Evolutionary conservation across 345 rosid genomes (phyloP).

Genomic region (Lepidium africanum): DNA sequence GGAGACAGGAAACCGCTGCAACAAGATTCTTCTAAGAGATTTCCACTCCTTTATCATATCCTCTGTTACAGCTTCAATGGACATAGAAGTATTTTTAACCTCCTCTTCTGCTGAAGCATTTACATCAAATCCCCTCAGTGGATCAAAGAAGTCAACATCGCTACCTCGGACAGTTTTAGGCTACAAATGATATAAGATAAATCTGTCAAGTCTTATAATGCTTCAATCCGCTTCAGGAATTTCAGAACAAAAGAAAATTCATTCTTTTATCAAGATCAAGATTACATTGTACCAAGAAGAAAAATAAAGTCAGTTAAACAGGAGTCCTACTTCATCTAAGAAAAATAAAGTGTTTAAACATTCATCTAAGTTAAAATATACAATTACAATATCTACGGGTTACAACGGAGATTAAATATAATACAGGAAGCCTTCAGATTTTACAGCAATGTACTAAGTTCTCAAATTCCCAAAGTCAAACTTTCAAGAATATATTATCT

Average conservation of each 20-base stretch:
- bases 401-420: too few relatives aligned
- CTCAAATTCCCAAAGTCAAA: too few relatives aligned
- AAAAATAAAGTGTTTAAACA: too few relatives aligned
- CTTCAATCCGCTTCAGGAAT: background rate
- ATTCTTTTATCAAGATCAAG: background rate
- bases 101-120: slow-evolving; percentile 25
- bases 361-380: background rate
- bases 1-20: slow-evolving; percentile 84
- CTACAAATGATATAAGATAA: slow-evolving; percentile 19
- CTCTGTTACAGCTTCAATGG: slow-evolving; percentile 23
- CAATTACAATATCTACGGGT: too few relatives aligned
- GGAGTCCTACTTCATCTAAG: background rate
- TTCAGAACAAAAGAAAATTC: background rate
- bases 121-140: slow-evolving; percentile 42
- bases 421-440: too few relatives aligned
- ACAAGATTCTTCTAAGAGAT: slow-evolving; percentile 64
- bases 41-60: slow-evolving; percentile 58
- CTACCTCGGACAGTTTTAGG: slow-evolving; percentile 21
- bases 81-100: slow-evolving; percentile 21
- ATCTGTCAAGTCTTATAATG: background rate
- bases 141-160: slow-evolving; percentile 57
- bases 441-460: too few relatives aligned
- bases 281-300: background rate
- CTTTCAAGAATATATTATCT: too few relatives aligned
- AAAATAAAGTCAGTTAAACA: background rate